phyloP scores from a whole-genome alignment of 2,329 filamentous ascomycete species.

The Trematosphaeria pertusa region DNA sequence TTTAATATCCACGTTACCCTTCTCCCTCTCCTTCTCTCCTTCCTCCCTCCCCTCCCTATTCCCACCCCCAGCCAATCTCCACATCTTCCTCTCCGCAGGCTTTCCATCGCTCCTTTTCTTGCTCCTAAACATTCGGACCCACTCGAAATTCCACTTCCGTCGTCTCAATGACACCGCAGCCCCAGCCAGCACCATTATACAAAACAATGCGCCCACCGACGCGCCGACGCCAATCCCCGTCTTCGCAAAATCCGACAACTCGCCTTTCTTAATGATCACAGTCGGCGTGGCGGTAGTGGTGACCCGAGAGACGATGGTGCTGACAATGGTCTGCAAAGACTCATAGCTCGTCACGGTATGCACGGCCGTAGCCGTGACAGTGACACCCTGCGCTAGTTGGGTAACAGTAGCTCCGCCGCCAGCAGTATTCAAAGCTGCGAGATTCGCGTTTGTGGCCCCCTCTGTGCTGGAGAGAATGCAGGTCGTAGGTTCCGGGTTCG shows the following conservation, averaged over 20 bases:
- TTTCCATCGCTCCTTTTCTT: not conserved
- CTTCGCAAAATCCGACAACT: slow-evolving; percentile 5
- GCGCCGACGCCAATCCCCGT: slow-evolving; percentile 6
- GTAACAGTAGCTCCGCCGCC: not conserved
- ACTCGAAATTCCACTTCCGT: not conserved
- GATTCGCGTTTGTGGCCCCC: not conserved
- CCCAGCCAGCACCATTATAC: not conserved
- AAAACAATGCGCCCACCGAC: slow-evolving; percentile 4
- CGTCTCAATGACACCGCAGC: not conserved
- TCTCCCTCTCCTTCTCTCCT: not conserved
- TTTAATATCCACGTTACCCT: not conserved
- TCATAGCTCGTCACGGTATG: not conserved
- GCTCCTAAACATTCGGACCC: not conserved
- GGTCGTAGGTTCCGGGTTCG: slow-evolving; percentile 9
- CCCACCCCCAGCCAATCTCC: not conserved
- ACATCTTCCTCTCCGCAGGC: not conserved
- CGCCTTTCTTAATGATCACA: slow-evolving; percentile 1
- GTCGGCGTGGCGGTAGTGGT: not conserved
- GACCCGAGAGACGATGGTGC: slow-evolving; percentile 1
- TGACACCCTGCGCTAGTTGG: not conserved
- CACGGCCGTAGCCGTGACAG: not conserved
- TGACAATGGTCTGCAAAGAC: slow-evolving; percentile 2
- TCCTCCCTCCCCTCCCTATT: not conserved
- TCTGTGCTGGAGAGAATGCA: not conserved
- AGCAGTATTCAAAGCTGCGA: not conserved